Conservation (phyloP, 169 alveolate species). For the Sarcocystis neurona region DNA sequence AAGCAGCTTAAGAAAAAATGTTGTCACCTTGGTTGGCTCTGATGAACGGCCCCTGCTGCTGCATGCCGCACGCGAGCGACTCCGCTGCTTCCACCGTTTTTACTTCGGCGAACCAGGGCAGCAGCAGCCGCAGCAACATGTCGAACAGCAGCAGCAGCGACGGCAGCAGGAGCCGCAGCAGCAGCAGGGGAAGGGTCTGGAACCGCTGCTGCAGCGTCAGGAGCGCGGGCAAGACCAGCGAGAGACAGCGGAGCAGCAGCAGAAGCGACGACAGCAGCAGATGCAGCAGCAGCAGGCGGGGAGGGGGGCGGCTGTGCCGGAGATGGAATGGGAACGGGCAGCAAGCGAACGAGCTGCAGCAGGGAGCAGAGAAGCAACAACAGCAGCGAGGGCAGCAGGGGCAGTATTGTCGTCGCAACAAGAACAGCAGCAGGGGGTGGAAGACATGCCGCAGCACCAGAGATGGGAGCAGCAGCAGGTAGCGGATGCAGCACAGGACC, state of each 20-base stretch:
- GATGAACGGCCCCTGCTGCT: slow-evolving; percentile 63
- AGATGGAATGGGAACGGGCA: background rate
- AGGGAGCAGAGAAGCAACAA: background rate
- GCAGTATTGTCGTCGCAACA: too few relatives aligned
- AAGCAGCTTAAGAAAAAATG: background rate
- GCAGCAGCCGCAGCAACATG: slow-evolving; percentile 30
- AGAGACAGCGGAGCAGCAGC: background rate
- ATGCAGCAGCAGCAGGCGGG: too few relatives aligned
- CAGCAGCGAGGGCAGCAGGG: background rate
- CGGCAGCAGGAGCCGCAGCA: slow-evolving; percentile 38
- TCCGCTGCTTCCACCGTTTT: slow-evolving; percentile 10
- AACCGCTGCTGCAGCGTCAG: too few relatives aligned
- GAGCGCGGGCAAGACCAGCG: too few relatives aligned
- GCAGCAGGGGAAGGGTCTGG: slow-evolving; percentile 20
- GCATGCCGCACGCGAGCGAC: slow-evolving; percentile 50
- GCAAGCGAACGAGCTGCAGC: background rate
- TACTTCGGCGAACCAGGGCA: slow-evolving; percentile 37
- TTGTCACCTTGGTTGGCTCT: slow-evolving; percentile 49
- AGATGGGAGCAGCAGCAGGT: too few relatives aligned
- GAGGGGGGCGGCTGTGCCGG: too few relatives aligned
- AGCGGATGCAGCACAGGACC: too few relatives aligned
- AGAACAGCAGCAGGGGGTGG: too few relatives aligned
- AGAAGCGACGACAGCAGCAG: background rate
- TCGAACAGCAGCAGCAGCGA: slow-evolving; percentile 35
- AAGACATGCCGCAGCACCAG: too few relatives aligned